phyloP scores from a whole-genome alignment of 495 filamentous ascomycete genomes.

The Jackrogersella minutella region DNA sequence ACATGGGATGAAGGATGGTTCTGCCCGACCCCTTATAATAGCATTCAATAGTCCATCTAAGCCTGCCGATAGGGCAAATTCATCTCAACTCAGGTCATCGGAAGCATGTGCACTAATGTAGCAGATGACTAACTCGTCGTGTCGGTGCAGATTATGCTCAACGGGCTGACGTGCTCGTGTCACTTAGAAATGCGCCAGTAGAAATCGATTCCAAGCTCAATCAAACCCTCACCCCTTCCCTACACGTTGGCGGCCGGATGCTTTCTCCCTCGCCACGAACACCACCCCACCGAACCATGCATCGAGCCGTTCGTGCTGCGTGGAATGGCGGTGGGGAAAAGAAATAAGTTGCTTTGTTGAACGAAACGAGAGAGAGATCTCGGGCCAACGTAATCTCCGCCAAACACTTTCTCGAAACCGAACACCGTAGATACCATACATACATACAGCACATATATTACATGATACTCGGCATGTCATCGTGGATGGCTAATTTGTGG shows the following conservation, averaged over 20 bases:
- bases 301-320: conserved; percentile 38
- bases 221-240: conserved; percentile 7
- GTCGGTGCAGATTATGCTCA: not conserved
- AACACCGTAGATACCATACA: not conserved
- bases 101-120: conserved; percentile 5
- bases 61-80: conserved; percentile 2
- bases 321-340: conserved; percentile 40
- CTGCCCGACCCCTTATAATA: conserved; percentile 3
- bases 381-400: conserved; percentile 7
- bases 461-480: conserved; percentile 1
- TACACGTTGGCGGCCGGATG: conserved; percentile 31
- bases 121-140: conserved; percentile 13
- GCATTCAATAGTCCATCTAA: not conserved
- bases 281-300: conserved; percentile 35
- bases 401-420: not conserved
- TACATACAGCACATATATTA: no score
- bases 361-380: conserved; percentile 34
- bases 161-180: conserved; percentile 21
- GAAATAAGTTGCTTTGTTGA: conserved; percentile 32
- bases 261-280: conserved; percentile 22
- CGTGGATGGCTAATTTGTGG: not conserved
- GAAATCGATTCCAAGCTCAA: conserved; percentile 9
- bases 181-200: conserved; percentile 1
- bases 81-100: conserved; percentile 13
- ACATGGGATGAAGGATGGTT: not conserved